These are phyloP conservation scores for Dendrobium chrysotoxum DNA, from an alignment of 106 monocot species.

Conservation along the genomic window DNA sequence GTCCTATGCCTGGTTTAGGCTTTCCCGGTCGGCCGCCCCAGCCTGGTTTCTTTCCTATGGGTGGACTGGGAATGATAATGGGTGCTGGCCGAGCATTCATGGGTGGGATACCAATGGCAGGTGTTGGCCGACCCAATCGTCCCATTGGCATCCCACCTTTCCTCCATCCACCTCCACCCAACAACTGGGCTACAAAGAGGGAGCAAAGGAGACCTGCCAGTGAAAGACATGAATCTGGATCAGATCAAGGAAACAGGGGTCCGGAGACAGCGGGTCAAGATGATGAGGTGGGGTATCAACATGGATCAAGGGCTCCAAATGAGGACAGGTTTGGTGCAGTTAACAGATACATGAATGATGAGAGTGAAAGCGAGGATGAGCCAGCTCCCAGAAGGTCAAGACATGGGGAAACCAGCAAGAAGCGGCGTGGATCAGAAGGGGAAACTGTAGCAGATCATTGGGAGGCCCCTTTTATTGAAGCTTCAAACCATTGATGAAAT, in stretches of 20 bases:
- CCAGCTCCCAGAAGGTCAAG: constrained; percentile 75
- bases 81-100: constrained; percentile 53
- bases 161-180: constrained; percentile 35
- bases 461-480: constrained; percentile 12
- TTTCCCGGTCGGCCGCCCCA: constrained; percentile 51
- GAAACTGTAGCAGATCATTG: constrained; percentile 35
- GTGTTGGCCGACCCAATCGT: constrained; percentile 37
- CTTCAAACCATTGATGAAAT: constrained; percentile 12
- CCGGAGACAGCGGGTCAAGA: constrained; percentile 32
- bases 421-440: constrained; percentile 27
- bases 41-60: constrained; percentile 56
- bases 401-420: constrained; percentile 34
- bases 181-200: constrained; percentile 34
- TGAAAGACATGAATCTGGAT: constrained; percentile 39
- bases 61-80: constrained; percentile 86
- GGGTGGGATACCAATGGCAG: constrained; percentile 60
- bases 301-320: constrained; percentile 15
- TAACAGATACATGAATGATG: constrained; percentile 34
- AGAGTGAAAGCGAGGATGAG: constrained; percentile 91
- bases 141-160: constrained; percentile 54
- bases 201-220: constrained; percentile 49
- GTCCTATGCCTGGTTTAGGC: constrained; percentile 27
- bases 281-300: constrained; percentile 22
- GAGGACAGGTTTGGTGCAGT: constrained; percentile 24
- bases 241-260: constrained; percentile 43